Evolutionary conservation across 345 rosid species (phyloP), one percentile per base, ranked within the genome.

Genomic region (Murraya paniculata): DNA sequence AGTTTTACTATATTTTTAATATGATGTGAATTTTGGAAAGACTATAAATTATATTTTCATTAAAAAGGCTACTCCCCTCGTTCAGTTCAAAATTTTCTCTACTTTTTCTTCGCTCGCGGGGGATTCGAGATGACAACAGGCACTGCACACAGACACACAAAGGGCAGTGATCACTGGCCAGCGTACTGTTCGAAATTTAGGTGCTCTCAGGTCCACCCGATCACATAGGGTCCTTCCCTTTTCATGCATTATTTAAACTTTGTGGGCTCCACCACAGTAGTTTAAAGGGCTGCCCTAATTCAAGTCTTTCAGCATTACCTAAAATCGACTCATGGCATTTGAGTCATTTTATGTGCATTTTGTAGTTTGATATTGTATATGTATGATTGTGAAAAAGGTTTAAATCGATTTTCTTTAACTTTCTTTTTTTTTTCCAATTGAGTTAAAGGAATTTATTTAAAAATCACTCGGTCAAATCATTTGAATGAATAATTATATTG

Each of bases 101-200:
- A 25, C 81, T 77, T 82, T 82, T 68, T 77, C 87, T 79, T 77
- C 70, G 87, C 76, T 84, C 71, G 84, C 82, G 87, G 87, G 85
- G 82, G 82, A 79, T 82, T 86, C 77, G 79, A 85, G 86, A 84
- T 62, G 77, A 76, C 78, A 79, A 81, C 83, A 78, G 84, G 35
- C 81, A 79, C 58, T 73, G 82, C 16, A 71, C 66, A 68, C 19
- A 71, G 25, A 79, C 56, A 81, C 36, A 55, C 74, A 9, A 48
- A 14, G 31, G 18, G 48, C 64, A 10, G 66, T 11, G 64, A 68
- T 78, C 77, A 65, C 78, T 75, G 72, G 66, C 59, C 75, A 71
- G 78, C 33, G n/a, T 53, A 64, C 71, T 67, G 77, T 67, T 79
- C 78, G 55, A 66, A 70, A 36, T 79, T 83, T 86, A 79, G 85